phyloP scores from a whole-genome alignment of 768 basidiomycete species.

The Tylopilus subfusipes region DNA sequence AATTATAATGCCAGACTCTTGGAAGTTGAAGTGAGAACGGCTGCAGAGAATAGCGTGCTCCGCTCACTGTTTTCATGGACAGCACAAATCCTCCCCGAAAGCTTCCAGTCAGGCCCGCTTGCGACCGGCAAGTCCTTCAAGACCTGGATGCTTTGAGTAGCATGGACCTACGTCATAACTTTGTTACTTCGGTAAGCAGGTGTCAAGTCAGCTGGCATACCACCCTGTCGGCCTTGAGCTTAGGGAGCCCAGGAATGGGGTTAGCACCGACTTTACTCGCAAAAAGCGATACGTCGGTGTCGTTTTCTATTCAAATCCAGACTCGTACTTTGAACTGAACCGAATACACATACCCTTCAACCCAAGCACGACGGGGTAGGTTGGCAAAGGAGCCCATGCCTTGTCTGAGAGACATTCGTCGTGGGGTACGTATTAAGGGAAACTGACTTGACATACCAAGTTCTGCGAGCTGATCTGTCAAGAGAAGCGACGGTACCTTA shows the following conservation, averaged over 20 bases:
- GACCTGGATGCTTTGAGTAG: constrained; percentile 73
- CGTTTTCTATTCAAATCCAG: constrained; percentile 38
- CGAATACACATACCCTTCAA: constrained; percentile 52
- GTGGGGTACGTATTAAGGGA: background rate
- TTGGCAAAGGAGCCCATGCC: constrained; percentile 74
- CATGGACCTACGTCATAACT: constrained; percentile 58
- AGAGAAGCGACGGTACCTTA: background rate
- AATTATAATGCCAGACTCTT: constrained; percentile 74
- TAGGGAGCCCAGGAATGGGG: constrained; percentile 63
- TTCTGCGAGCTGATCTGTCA: constrained; percentile 33
- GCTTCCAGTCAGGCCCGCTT: constrained; percentile 77
- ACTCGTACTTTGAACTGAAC: background rate
- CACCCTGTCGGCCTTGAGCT: constrained; percentile 63
- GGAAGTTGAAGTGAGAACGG: background rate
- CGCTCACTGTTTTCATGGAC: constrained; percentile 79
- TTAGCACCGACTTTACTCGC: constrained; percentile 38
- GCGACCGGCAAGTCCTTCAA: constrained; percentile 72
- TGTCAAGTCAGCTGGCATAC: constrained; percentile 38
- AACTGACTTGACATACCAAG: constrained; percentile 39
- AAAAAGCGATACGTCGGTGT: constrained; percentile 69
- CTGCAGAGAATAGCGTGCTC: background rate
- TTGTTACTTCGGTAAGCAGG: background rate
- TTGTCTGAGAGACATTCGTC: constrained; percentile 41
- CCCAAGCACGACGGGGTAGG: constrained; percentile 76
- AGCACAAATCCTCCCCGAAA: constrained; percentile 61